These are phyloP conservation scores for Megacollybia platyphylla DNA, from an alignment of 1,284 basidiomycete genomes.

Conservation along the genomic window DNA sequence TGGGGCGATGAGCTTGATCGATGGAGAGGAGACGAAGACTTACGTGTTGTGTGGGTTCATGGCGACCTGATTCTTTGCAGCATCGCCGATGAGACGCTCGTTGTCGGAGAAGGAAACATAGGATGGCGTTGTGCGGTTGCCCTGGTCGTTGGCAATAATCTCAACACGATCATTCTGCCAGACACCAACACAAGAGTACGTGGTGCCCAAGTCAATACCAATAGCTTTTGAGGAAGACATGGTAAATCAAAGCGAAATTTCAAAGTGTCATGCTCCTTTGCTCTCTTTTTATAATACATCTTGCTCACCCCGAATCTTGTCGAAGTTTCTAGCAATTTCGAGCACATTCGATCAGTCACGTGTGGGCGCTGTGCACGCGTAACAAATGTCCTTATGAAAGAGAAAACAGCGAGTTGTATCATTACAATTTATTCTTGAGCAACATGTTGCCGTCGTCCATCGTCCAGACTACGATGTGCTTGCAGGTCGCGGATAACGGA, in stretches of 20 bases:
- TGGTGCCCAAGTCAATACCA: slow-evolving; percentile 88
- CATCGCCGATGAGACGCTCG: slow-evolving; percentile 72
- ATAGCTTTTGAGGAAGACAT: slow-evolving; percentile 72
- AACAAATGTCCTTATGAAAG: background rate
- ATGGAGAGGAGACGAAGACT: slow-evolving; percentile 8
- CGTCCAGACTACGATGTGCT: slow-evolving; percentile 70
- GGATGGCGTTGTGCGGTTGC: slow-evolving; percentile 77
- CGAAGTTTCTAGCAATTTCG: background rate
- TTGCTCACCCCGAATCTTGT: background rate
- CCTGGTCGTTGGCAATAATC: slow-evolving; percentile 79
- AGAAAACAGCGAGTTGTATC: background rate
- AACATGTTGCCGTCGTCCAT: background rate
- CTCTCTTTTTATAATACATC: background rate
- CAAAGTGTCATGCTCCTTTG: background rate
- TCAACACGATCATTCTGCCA: slow-evolving; percentile 57
- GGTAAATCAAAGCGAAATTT: background rate
- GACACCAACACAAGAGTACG: slow-evolving; percentile 47
- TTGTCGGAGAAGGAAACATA: slow-evolving; percentile 70
- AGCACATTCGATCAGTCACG: background rate
- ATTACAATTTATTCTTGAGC: background rate
- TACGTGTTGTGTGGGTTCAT: slow-evolving; percentile 36
- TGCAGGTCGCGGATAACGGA: slow-evolving; percentile 81
- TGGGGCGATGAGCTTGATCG: slow-evolving; percentile 7
- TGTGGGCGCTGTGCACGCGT: background rate
- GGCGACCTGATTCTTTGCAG: slow-evolving; percentile 67